phyloP scores from a whole-genome alignment of 2,329 filamentous ascomycete genomes.

The Hypoxylon sp. region DNA sequence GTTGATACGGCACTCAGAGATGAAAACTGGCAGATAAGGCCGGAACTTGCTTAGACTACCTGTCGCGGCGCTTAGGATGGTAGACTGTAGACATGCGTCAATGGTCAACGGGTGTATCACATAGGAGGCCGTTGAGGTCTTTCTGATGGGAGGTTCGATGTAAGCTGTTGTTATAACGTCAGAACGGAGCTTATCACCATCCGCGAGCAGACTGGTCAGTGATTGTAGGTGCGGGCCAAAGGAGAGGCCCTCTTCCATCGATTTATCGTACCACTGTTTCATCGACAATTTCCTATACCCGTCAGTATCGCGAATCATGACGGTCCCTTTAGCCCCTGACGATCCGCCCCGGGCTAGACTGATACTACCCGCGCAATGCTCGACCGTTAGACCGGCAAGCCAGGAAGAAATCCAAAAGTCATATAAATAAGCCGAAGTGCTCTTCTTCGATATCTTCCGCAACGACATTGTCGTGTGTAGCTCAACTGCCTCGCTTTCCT shows the following conservation, averaged over 20 bases:
- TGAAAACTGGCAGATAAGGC: slow-evolving; percentile 33
- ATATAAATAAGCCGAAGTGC: slow-evolving; percentile 20
- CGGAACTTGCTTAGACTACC: slow-evolving; percentile 15
- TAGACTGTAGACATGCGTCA: slow-evolving; percentile 37
- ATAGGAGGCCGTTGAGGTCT: slow-evolving; percentile 5
- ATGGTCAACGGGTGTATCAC: slow-evolving; percentile 38
- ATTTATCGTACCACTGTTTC: slow-evolving; percentile 41
- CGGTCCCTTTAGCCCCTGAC: no score
- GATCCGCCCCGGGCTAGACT: neutral
- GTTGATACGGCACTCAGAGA: slow-evolving; percentile 26
- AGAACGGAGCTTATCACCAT: neutral
- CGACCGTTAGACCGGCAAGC: slow-evolving; percentile 12
- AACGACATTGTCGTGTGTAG: slow-evolving; percentile 34
- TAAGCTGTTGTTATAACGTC: slow-evolving; percentile 2
- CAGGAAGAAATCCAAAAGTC: slow-evolving; percentile 42
- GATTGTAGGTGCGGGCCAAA: slow-evolving; percentile 40
- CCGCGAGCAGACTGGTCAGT: slow-evolving; percentile 28
- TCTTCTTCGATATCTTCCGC: slow-evolving; percentile 25
- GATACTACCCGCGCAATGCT: slow-evolving; percentile 38
- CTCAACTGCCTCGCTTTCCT: slow-evolving; percentile 7
- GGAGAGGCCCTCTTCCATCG: slow-evolving; percentile 31
- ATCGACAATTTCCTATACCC: slow-evolving; percentile 4
- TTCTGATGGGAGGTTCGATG: neutral
- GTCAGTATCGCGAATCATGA: slow-evolving; percentile 35
- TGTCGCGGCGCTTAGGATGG: slow-evolving; percentile 16